Conservation (phyloP, 2,329 filamentous ascomycete genomes). For the Helotiales sp. region DNA sequence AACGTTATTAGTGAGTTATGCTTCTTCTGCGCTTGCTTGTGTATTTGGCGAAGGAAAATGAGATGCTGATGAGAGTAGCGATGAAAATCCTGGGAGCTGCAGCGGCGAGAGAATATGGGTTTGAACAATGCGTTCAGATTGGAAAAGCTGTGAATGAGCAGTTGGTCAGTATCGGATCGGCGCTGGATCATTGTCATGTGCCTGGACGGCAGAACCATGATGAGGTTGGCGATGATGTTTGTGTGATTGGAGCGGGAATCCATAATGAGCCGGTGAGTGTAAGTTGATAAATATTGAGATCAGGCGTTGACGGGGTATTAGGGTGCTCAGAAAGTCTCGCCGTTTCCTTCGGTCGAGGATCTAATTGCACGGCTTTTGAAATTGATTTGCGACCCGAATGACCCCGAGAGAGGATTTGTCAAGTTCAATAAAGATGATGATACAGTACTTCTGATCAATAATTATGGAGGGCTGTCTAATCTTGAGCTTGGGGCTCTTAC, state of each 20-base stretch:
- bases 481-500: slow-evolving; percentile 56
- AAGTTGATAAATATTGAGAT: too few species aligned
- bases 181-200: slow-evolving; percentile 53
- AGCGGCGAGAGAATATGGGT: slow-evolving; percentile 24
- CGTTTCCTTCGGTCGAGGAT: slow-evolving; percentile 49
- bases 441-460: slow-evolving; percentile 55
- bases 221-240: slow-evolving; percentile 46
- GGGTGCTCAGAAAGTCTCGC: slow-evolving; percentile 45
- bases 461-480: slow-evolving; percentile 59
- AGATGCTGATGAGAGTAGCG: slow-evolving; percentile 27
- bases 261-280: slow-evolving; percentile 62
- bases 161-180: slow-evolving; percentile 50
- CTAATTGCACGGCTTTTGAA: slow-evolving; percentile 48
- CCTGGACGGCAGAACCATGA: slow-evolving; percentile 51
- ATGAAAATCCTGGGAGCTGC: slow-evolving; percentile 39
- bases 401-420: slow-evolving; percentile 50
- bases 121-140: slow-evolving; percentile 28
- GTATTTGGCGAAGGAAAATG: background rate
- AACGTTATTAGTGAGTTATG: slow-evolving; percentile 52
- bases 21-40: too few species aligned
- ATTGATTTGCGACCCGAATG: slow-evolving; percentile 45
- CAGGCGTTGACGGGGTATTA: slow-evolving; percentile 9
- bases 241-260: slow-evolving; percentile 66
- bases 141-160: slow-evolving; percentile 31
- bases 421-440: slow-evolving; percentile 46